Evolutionary conservation across 139 green algal species (phyloP), one percentile per base, ranked within the genome.

Genomic region (Chlamydomonas sphaeroides): DNA sequence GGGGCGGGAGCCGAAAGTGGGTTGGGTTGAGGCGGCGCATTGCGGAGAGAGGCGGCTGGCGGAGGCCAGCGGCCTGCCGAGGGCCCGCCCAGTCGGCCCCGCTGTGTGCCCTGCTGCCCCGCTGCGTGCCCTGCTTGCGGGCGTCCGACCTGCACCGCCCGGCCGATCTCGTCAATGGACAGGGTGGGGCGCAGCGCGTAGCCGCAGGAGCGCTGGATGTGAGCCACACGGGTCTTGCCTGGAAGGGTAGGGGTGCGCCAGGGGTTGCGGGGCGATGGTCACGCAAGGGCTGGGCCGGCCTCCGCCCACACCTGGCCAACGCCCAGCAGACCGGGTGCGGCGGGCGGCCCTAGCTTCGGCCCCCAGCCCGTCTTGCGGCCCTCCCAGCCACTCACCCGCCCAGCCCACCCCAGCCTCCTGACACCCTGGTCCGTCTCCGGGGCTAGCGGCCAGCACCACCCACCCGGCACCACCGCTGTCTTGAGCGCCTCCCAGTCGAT

Each of bases 121-220:
- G n/a, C n/a, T n/a, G n/a, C n/a, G n/a, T n/a, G n/a, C n/a, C n/a
- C n/a, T n/a, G n/a, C n/a, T n/a, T n/a, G n/a, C n/a, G 45, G 11
- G 38, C 38, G 17, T 1, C 77, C 21, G 41, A 91, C 75, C 45
- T 84, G 30, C 59, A 95, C 89, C 0, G 84, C 88, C 23, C 70
- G 65, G 38, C 79, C 85, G 38, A 98, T 96, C 20, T 99, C 93
- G 0, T 74, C 87, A 33, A 99, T 93, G 35, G 72, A 91, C 57
- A 98, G 89, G 11, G 96, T 98, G 26, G 92, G 92, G 0, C 96
- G 91, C 77, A 95, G 83, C 23, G 92, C 89, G 75, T 99, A 99
- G 32, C 97, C 97, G 84, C 97, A 99, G 6, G 97, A 99, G 21
- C 97, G 90, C 92, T 99, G 97, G 42, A 99, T 91, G 75, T 97